Evolutionary conservation across 1,139 yeast genomes (phyloP).

Genomic region (Hyphopichia buzzinii): DNA sequence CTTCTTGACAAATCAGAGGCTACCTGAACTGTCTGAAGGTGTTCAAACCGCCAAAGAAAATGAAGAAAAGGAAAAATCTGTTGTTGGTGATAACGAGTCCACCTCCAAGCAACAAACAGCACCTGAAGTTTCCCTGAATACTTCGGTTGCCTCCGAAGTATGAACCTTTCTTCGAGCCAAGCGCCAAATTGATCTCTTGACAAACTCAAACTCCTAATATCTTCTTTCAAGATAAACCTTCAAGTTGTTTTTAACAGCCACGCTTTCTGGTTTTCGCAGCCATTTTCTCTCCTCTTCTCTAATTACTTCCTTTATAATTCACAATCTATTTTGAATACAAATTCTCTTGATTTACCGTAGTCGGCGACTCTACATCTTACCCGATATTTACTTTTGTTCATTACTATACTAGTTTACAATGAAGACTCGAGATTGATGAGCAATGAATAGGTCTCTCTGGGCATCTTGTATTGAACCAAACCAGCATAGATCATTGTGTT

Average conservation of each 20-base stretch:
- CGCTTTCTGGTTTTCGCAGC: no score
- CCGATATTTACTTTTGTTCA: no score
- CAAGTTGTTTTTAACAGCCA: no score
- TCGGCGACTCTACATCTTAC: no score
- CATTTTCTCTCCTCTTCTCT: background rate
- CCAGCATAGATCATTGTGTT: slow-evolving; percentile 96
- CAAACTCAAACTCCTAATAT: no score
- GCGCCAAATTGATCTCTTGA: no score
- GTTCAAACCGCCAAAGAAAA: background rate
- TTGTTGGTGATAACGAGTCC: background rate
- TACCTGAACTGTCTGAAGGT: slow-evolving; percentile 17
- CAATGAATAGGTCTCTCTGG: slow-evolving; percentile 80
- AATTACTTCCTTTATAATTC: background rate
- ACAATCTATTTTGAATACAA: slow-evolving; percentile 20
- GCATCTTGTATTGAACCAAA: slow-evolving; percentile 93
- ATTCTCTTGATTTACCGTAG: no score
- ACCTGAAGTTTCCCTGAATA: no score
- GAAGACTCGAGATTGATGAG: slow-evolving; percentile 67
- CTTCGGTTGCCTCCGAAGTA: background rate
- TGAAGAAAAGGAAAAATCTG: slow-evolving; percentile 2
- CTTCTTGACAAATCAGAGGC: slow-evolving; percentile 27
- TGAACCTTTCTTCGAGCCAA: no score
- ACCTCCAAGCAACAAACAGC: no score
- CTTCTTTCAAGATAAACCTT: no score
- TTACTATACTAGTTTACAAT: no score